These are phyloP conservation scores for Wickerhamomyces alni DNA, from an alignment of 805 yeast species.

Conservation along the genomic window DNA sequence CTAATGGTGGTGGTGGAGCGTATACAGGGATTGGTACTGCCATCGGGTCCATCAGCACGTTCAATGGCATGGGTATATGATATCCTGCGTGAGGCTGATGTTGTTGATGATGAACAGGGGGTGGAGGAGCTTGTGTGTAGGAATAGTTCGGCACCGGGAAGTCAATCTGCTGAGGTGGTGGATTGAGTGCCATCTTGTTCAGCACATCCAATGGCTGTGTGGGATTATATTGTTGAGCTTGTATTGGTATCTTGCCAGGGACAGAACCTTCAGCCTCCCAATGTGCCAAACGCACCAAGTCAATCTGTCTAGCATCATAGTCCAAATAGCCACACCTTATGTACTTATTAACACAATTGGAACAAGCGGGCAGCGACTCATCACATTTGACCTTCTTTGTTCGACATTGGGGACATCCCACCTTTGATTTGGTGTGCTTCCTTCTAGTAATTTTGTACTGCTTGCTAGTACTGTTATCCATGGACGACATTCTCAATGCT, in stretches of 20 bases:
- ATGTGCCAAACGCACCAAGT: background rate
- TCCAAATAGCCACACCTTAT: constrained; percentile 2
- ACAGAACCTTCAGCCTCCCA: constrained; percentile 2
- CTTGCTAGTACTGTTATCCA: too few species aligned
- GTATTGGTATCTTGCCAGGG: background rate
- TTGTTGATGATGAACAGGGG: too few species aligned
- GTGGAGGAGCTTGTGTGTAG: too few species aligned
- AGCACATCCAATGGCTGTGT: background rate
- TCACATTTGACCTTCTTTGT: background rate
- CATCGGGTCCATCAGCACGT: too few species aligned
- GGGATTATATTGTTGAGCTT: background rate
- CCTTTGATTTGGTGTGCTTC: background rate
- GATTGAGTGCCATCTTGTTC: background rate
- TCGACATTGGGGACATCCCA: background rate
- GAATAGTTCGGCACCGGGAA: background rate
- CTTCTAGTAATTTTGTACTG: background rate
- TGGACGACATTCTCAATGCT: too few species aligned
- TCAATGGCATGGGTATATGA: too few species aligned
- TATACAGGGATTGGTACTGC: too few species aligned
- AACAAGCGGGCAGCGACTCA: background rate
- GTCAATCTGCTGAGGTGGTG: background rate
- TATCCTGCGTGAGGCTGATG: too few species aligned
- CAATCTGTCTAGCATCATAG: background rate
- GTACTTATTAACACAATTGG: background rate
- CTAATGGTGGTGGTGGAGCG: too few species aligned